A percentile compares a stretch with the other conserved stretches of the same genome.
These are phyloP conservation scores for Saccharum spontaneum DNA, from an alignment of 176 grass and related monocot species.

Conservation along the genomic window DNA sequence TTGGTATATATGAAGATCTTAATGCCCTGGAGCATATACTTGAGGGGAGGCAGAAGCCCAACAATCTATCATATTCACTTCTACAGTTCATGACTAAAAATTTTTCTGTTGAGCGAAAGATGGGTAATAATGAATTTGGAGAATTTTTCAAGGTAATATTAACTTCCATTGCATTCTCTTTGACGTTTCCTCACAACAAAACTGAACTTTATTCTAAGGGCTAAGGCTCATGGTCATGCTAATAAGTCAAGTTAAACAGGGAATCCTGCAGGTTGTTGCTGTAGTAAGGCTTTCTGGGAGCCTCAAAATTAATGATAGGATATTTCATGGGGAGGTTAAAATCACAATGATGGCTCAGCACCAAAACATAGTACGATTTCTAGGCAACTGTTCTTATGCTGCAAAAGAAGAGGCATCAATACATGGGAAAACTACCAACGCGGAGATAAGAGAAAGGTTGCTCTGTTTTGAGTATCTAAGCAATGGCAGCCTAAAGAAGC, in stretches of 20 bases:
- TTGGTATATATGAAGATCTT: background rate
- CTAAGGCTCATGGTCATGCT: background rate
- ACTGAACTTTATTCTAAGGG: background rate
- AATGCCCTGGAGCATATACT: background rate
- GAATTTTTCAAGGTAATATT: background rate
- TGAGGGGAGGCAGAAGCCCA: background rate
- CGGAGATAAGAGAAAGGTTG: no score
- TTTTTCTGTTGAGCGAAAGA: background rate
- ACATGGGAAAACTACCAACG: no score
- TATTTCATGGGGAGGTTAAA: background rate
- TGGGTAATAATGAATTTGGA: background rate
- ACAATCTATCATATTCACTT: background rate
- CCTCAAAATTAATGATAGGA: background rate
- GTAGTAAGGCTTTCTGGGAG: background rate
- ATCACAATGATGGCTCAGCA: background rate
- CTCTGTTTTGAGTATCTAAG: no score
- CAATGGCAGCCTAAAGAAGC: no score
- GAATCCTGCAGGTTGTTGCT: background rate
- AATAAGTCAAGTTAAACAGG: background rate
- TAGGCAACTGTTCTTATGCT: background rate
- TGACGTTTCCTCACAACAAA: background rate
- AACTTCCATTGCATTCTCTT: no score
- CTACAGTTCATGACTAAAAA: background rate
- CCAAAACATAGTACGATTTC: background rate
- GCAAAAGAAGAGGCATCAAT: background rate